Evolutionary conservation across 2,329 filamentous ascomycete genomes (phyloP).

Genomic region (Arthrocladium fulminans): DNA sequence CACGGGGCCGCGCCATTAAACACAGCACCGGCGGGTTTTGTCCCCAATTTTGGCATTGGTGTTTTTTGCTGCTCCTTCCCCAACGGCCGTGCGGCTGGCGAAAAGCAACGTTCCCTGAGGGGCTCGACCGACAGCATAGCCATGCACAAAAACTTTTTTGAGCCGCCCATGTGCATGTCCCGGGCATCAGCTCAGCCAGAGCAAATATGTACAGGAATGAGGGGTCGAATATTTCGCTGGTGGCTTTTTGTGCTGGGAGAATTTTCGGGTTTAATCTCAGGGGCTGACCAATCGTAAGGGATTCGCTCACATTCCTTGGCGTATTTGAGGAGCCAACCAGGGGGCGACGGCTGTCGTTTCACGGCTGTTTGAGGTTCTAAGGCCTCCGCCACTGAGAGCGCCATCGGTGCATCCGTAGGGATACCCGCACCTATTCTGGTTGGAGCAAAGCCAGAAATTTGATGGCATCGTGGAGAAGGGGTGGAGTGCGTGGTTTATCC

Average conservation of each 20-base stretch:
- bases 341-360: neutral
- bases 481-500: neutral
- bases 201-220: no score
- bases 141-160: no score
- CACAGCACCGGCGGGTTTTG: no score
- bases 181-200: no score
- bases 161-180: no score
- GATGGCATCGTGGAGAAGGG: neutral
- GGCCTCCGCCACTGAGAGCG: neutral
- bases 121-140: no score
- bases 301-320: neutral
- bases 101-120: no score
- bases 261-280: neutral
- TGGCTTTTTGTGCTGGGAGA: no score
- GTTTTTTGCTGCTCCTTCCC: neutral
- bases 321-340: neutral
- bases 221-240: no score
- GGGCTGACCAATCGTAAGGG: neutral
- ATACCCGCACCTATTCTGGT: neutral
- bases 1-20: no score
- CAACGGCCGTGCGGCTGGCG: no score
- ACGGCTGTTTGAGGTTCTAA: neutral
- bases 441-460: neutral
- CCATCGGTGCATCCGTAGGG: neutral
- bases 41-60: no score